A percentile compares a stretch with the other conserved stretches of the same genome.
phyloP scores from a whole-genome alignment of 108 stramenopile genomes.

The Cyclostephanos tholiformis region DNA sequence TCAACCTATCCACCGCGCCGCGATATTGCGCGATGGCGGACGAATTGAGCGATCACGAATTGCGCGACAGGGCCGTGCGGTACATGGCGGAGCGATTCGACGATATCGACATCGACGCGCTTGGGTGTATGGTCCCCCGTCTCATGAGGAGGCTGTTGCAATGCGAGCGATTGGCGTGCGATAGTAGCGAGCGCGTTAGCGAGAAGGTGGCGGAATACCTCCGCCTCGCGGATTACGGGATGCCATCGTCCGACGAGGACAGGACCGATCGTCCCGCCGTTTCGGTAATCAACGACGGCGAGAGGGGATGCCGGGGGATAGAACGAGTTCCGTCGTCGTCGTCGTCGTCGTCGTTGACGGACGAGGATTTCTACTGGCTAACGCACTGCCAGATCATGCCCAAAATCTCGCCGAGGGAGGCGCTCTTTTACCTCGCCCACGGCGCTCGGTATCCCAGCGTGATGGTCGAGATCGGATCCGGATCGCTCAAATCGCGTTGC shows the following conservation, averaged over 20 bases:
- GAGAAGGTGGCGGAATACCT: slow-evolving; percentile 39
- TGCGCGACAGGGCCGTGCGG: slow-evolving; percentile 30
- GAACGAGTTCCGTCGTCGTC: too few relatives aligned
- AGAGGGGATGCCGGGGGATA: too few relatives aligned
- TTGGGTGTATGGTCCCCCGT: slow-evolving; percentile 25
- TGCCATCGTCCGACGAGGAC: slow-evolving; percentile 3
- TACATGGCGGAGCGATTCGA: slow-evolving; percentile 41
- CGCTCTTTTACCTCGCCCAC: slow-evolving; percentile 35
- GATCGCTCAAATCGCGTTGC: slow-evolving; percentile 34
- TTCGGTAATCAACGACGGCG: background rate
- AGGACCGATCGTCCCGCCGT: background rate
- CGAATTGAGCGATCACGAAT: slow-evolving; percentile 40
- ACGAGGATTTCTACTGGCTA: slow-evolving; percentile 50
- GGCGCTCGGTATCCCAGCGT: slow-evolving; percentile 35
- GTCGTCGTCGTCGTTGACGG: slow-evolving; percentile 9
- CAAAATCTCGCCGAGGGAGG: slow-evolving; percentile 30
- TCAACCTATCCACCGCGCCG: slow-evolving; percentile 32
- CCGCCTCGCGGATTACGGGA: slow-evolving; percentile 2
- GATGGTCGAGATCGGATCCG: slow-evolving; percentile 42
- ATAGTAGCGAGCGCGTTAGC: slow-evolving; percentile 17
- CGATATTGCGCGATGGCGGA: slow-evolving; percentile 36
- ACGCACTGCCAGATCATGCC: slow-evolving; percentile 46
- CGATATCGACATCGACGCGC: slow-evolving; percentile 19
- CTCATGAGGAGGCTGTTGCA: slow-evolving; percentile 46
- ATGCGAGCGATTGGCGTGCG: slow-evolving; percentile 30